Conservation (phyloP, 2,329 filamentous ascomycete genomes). For the Pseudogymnoascus sp. region DNA sequence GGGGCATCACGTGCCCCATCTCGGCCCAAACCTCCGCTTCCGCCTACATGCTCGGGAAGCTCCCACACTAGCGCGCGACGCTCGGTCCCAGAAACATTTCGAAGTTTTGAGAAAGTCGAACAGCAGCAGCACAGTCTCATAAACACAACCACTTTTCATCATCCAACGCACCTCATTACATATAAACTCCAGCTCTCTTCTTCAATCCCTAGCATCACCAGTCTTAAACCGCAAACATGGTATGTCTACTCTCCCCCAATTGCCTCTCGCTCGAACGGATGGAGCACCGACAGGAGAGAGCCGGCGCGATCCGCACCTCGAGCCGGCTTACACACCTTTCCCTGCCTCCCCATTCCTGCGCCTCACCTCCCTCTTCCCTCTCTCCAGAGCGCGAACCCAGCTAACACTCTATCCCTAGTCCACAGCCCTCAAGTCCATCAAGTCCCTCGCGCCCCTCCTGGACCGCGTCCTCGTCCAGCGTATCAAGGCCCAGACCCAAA, state of each 20-base stretch:
- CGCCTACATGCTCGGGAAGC: not conserved
- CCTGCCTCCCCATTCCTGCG: not conserved
- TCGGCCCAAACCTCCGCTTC: not conserved
- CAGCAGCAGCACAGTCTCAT: not conserved
- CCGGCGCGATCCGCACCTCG: not conserved
- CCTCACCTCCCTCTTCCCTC: no score
- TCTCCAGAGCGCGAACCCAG: not conserved
- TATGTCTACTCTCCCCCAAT: not conserved
- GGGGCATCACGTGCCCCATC: not conserved
- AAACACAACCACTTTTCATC: no score
- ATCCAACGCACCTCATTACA: no score
- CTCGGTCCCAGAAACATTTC: constrained; percentile 8
- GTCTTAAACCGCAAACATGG: constrained; percentile 8
- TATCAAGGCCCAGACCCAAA: constrained; percentile 95
- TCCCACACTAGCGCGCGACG: constrained; percentile 2
- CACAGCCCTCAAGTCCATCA: constrained; percentile 86
- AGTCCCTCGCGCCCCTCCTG: constrained; percentile 86
- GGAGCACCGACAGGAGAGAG: not conserved
- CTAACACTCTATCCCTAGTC: constrained; percentile 34
- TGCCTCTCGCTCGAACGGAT: not conserved
- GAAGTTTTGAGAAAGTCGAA: constrained; percentile 8
- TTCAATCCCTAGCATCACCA: not conserved
- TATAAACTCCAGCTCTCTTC: not conserved
- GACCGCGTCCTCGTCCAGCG: constrained; percentile 98
- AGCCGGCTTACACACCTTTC: not conserved